A percentile compares a stretch with the other conserved stretches of the same genome.
Evolutionary conservation across 306 rosid genomes (phyloP).

Genomic region (Inga leiocalycina): DNA sequence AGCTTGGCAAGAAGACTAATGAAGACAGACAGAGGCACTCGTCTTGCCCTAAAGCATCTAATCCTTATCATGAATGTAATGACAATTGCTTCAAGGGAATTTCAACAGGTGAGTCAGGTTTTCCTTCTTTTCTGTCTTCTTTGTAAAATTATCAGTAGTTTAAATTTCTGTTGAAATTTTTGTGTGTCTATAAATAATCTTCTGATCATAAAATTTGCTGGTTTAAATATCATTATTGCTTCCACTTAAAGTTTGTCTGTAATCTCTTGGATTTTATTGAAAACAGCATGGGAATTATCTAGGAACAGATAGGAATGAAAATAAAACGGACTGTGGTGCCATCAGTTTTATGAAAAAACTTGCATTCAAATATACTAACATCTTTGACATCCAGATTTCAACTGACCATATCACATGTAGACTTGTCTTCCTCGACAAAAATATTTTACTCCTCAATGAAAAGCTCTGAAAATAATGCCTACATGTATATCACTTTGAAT

Average conservation of each 20-base stretch:
- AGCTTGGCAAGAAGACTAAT: slow-evolving; percentile 48
- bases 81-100: slow-evolving; percentile 46
- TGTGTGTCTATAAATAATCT: not conserved
- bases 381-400: not conserved
- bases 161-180: not conserved
- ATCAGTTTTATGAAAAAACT: not conserved
- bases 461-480: slow-evolving; percentile 8
- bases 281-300: not conserved
- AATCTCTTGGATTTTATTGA: not conserved
- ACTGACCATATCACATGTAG: not conserved
- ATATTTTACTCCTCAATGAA: not conserved
- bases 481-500: not conserved
- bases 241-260: not conserved
- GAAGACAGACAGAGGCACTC: slow-evolving; percentile 45
- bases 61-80: slow-evolving; percentile 67
- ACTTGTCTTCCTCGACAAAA: not conserved
- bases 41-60: slow-evolving; percentile 65
- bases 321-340: not conserved
- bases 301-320: not conserved
- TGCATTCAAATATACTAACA: not conserved
- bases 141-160: not conserved
- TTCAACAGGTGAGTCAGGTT: slow-evolving; percentile 58
- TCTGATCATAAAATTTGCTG: not conserved
- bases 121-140: slow-evolving; percentile 21
- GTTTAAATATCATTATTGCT: not conserved